These are phyloP conservation scores for Auxenochlorella pyrenoidosa DNA, from an alignment of 139 green algal genomes.

Conservation along the genomic window DNA sequence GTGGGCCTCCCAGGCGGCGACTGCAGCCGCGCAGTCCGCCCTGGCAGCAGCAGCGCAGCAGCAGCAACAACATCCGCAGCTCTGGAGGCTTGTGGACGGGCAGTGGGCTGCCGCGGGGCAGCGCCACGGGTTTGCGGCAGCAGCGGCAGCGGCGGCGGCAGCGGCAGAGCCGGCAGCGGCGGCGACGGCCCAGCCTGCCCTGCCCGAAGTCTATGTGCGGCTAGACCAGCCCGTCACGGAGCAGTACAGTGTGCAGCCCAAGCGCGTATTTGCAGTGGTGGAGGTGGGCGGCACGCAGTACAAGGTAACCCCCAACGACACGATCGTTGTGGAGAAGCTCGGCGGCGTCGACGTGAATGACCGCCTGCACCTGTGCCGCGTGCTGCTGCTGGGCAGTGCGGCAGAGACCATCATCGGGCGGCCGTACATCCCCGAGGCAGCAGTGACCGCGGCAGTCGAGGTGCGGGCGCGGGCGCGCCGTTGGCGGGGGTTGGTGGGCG, in stretches of 20 bases:
- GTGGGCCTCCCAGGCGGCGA: background rate
- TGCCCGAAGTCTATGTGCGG: conserved; percentile 17
- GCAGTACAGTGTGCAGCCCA: conserved; percentile 32
- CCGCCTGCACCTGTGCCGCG: conserved; percentile 54
- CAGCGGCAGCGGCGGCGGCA: background rate
- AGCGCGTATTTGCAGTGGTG: conserved; percentile 71
- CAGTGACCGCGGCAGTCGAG: conserved; percentile 64
- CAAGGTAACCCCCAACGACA: conserved; percentile 74
- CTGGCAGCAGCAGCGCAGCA: background rate
- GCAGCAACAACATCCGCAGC: background rate
- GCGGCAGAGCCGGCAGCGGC: background rate
- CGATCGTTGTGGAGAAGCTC: conserved; percentile 76
- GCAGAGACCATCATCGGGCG: conserved; percentile 72
- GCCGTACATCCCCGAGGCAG: conserved; percentile 57
- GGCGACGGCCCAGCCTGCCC: background rate
- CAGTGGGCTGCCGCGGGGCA: background rate
- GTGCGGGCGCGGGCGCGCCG: conserved; percentile 16
- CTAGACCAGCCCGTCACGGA: conserved; percentile 13
- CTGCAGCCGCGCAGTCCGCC: background rate
- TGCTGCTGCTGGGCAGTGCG: conserved; percentile 67
- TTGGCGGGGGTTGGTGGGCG: background rate
- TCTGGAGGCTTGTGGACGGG: background rate
- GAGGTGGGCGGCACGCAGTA: conserved; percentile 74
- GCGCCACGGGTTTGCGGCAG: conserved; percentile 4
- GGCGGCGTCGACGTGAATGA: conserved; percentile 66